Evolutionary conservation across 495 filamentous ascomycete genomes (phyloP).

Genomic region (Podospora australis): DNA sequence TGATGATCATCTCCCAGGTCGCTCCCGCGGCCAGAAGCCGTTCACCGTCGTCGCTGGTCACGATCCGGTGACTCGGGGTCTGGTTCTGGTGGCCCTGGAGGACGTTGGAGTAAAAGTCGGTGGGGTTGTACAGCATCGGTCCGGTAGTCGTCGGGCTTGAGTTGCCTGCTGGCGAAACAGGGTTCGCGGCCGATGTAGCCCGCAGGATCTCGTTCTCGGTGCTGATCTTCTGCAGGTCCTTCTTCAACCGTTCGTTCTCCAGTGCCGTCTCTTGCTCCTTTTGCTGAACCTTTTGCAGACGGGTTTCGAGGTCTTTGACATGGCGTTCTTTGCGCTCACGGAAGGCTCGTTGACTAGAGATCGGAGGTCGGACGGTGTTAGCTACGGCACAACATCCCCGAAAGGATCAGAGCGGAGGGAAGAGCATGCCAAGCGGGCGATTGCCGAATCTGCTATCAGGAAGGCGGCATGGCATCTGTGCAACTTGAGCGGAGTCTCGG

Average conservation of each 20-base stretch:
- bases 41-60: constrained; percentile 63
- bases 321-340: constrained; percentile 94
- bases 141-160: constrained; percentile 46
- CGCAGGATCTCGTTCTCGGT: constrained; percentile 94
- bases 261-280: constrained; percentile 33
- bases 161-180: constrained; percentile 19
- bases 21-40: constrained; percentile 70
- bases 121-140: constrained; percentile 67
- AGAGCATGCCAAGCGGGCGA: no score
- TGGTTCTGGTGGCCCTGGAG: constrained; percentile 52
- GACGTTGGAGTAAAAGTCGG: constrained; percentile 58
- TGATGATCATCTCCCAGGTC: constrained; percentile 88
- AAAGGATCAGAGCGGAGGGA: no score
- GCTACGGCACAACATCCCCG: no score
- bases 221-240: constrained; percentile 67
- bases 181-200: constrained; percentile 54
- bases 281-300: constrained; percentile 67
- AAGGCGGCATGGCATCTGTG: neutral
- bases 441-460: no score
- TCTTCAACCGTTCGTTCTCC: constrained; percentile 81
- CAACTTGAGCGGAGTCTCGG: constrained; percentile 2
- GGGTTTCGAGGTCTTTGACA: constrained; percentile 84
- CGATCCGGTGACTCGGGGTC: constrained; percentile 61
- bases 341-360: constrained; percentile 81
- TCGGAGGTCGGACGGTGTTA: neutral